Base-by-base conservation (phyloP, 1,284 basidiomycete species). In the Meripilus lineatus region DNA sequence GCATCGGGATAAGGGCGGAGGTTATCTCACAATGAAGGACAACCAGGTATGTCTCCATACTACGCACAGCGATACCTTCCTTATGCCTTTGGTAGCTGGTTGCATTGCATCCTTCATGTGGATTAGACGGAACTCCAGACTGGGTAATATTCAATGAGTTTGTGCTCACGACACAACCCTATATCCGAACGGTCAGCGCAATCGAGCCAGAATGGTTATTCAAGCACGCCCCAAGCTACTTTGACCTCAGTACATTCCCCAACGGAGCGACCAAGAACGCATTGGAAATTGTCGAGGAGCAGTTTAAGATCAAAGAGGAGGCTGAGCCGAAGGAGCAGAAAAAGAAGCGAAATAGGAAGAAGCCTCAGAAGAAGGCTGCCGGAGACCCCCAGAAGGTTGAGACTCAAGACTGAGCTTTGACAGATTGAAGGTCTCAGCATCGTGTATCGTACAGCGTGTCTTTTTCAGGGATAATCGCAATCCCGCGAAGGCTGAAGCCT, bases 71-170 rank as follows among this genome's bases (percentile, higher is more conserved):
- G n/a, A 30, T 10, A 10, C 28, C 28, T 8, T 30, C 36, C 1
- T 8, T 26, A 34, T 32, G 24, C 42, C 11, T 34, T 3, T 28
- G 34, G 11, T 56, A 91, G 84, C 79, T 90, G 32, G 94, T 98
- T 5, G 74, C 72, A n/a, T 71, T 98, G n/a, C 95, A 99, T 63
- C 91, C 95, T 5, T 91, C 88, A 4, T 95, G 92, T 51, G 93
- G 94, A 22, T 70, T 99, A 38, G 91, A 96, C 54, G 81, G 81
- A n/a, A 85, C 85, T 46, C 93, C 95, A 0, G 94, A 98, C 58
- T 99, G 93, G 91, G 92, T 98, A 13, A 66, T 97, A 32, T 99
- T 96, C 75, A 96, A 99, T 63, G 96, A 96, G 65, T 99, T 99
- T 61, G 93, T 98, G 22, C 70, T 98, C 50, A 99, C 95, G 11